Evolutionary conservation across 805 yeast species (phyloP).

Genomic region (Blastobotrys terrestris): DNA sequence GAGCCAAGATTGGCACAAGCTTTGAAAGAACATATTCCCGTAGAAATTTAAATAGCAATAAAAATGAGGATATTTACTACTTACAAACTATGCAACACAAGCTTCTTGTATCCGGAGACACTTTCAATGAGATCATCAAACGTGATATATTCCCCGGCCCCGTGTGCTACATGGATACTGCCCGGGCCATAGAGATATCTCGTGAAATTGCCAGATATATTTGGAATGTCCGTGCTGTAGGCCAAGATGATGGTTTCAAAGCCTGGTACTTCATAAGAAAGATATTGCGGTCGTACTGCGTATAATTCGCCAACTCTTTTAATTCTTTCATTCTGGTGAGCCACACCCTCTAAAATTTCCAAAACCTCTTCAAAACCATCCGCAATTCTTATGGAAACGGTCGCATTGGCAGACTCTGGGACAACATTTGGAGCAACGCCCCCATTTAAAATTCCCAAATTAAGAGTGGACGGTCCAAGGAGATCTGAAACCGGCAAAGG

Average conservation of each 20-base stretch:
- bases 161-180: slow-evolving; percentile 53
- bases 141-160: slow-evolving; percentile 48
- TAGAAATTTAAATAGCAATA: not conserved
- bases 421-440: slow-evolving; percentile 65
- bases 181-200: slow-evolving; percentile 66
- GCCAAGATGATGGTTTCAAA: slow-evolving; percentile 48
- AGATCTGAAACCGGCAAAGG: slow-evolving; percentile 46
- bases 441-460: slow-evolving; percentile 50
- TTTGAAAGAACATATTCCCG: slow-evolving; percentile 3
- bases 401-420: slow-evolving; percentile 51
- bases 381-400: slow-evolving; percentile 49
- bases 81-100: slow-evolving; percentile 26
- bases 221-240: slow-evolving; percentile 50
- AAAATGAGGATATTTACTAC: not conserved
- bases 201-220: slow-evolving; percentile 35
- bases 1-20: slow-evolving; percentile 10
- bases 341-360: slow-evolving; percentile 32
- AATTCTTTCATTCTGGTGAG: slow-evolving; percentile 25
- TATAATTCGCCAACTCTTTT: slow-evolving; percentile 17
- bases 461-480: slow-evolving; percentile 57
- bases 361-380: slow-evolving; percentile 37
- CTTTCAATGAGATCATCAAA: slow-evolving; percentile 43
- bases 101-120: slow-evolving; percentile 46
- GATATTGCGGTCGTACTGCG: slow-evolving; percentile 37
- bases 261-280: slow-evolving; percentile 59